Base-by-base conservation (phyloP, 805 yeast species). In the Sungouiozyma ichnusensis region DNA sequence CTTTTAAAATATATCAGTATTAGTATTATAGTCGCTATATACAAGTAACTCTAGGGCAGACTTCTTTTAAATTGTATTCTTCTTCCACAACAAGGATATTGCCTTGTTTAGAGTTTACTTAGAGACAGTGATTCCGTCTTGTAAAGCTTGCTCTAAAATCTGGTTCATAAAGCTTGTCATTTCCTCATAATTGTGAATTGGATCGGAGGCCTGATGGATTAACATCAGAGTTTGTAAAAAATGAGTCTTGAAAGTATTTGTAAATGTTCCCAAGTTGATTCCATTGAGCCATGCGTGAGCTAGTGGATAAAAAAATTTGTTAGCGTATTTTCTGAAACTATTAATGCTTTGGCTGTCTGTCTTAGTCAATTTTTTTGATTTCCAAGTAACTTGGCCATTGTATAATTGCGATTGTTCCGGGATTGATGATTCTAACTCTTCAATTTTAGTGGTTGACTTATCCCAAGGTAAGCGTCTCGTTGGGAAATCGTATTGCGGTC, bases 201-300 rank as follows among this genome's bases (percentile, higher is more conserved):
- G 79, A 44, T 68, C 66, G 0, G 79, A 72, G 18, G 76, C 66
- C 34, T 68, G 70, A 17, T 75, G 47, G 3, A 76, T 47, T 13
- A 76, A 54, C 1, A 68, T 55, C 41, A 76, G 50, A 0, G 80
- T 74, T 20, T 67, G 60, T 2, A 76, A 41, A 48, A 68, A 77
- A 47, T 77, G 82, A 3, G 69, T 68, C 33, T 69, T 59, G 43
- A 77, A 72, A 16, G 76, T 47, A 4, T 72, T 67, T 15, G 77
- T 73, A 45, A 71, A 74, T 24, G 71, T 67, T 0, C 81, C 81
- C 33, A 76, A 57, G 42, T 74, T 66, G n/a, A 76, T 69, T 8
- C 75, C 72, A 42, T 70, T 72, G 36, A 71, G 53, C 80, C 79
- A 75, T 1, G 72, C 71, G 41, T 69, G 69, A 0, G 73, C 66